A percentile compares a stretch with the other conserved stretches of the same genome.
These are phyloP conservation scores for Comarum palustre DNA, from an alignment of 306 rosid species.

Conservation along the genomic window DNA sequence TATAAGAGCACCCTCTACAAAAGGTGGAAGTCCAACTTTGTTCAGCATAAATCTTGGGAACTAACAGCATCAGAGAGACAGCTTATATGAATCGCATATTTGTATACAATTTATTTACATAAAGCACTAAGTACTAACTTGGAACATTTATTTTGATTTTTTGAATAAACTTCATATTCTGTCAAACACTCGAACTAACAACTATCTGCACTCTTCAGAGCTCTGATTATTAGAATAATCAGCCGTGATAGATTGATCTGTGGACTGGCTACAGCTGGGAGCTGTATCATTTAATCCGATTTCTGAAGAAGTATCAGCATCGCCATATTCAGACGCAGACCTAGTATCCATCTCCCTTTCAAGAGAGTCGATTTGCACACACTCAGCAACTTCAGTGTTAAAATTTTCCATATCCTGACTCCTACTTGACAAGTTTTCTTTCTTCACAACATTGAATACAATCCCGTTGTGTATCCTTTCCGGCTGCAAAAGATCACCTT, in stretches of 20 bases:
- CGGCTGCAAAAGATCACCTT: constrained; percentile 92
- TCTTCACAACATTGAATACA: constrained; percentile 80
- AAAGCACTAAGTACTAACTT: background rate
- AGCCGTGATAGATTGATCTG: constrained; percentile 21
- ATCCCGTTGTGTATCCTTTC: constrained; percentile 80
- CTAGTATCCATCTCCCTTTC: constrained; percentile 66
- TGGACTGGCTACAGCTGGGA: constrained; percentile 7
- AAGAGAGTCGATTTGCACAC: constrained; percentile 61
- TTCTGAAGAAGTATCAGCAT: constrained; percentile 33
- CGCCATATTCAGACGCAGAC: constrained; percentile 61
- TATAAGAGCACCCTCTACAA: too few relatives aligned
- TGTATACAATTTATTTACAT: background rate
- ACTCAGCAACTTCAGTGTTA: constrained; percentile 55
- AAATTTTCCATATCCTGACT: constrained; percentile 52
- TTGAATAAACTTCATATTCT: background rate
- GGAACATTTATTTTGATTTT: constrained; percentile 1
- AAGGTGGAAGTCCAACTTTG: too few relatives aligned
- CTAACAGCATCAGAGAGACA: too few relatives aligned
- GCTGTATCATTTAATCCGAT: constrained; percentile 17
- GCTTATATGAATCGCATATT: too few relatives aligned
- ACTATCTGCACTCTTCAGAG: constrained; percentile 16
- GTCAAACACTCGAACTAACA: constrained; percentile 9
- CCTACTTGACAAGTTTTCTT: constrained; percentile 60
- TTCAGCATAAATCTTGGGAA: too few relatives aligned
- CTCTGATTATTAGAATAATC: constrained; percentile 27